A percentile compares a stretch with the other conserved stretches of the same genome.
phyloP scores from a whole-genome alignment of 257 asterid species.

The Paulownia fortunei region DNA sequence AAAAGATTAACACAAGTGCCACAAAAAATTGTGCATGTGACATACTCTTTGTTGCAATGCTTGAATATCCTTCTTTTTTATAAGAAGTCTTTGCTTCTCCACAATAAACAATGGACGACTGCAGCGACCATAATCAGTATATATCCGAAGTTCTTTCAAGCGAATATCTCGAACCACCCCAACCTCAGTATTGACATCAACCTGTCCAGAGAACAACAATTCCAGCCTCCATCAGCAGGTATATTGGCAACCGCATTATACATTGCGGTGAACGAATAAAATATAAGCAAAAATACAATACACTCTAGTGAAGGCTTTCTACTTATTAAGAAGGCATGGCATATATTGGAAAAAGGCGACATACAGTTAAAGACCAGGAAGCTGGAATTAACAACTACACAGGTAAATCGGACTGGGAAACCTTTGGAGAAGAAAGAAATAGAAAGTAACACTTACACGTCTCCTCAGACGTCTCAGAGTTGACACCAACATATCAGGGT shows the following conservation, averaged over 20 bases:
- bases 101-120: slow-evolving; percentile 98
- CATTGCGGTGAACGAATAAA: not conserved
- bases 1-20: not conserved
- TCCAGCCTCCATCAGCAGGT: slow-evolving; percentile 7
- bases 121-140: slow-evolving; percentile 99
- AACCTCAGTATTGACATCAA: slow-evolving; percentile 97
- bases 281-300: not conserved
- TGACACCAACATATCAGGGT: slow-evolving; percentile 96
- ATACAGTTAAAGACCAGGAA: not conserved
- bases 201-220: slow-evolving; percentile 54
- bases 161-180: slow-evolving; percentile 97
- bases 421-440: slow-evolving; percentile 4
- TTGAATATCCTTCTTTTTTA: slow-evolving; percentile 80
- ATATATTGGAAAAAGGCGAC: not conserved
- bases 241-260: not conserved
- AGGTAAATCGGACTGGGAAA: not conserved
- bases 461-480: slow-evolving; percentile 89
- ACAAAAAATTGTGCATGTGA: not conserved
- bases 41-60: slow-evolving; percentile 91
- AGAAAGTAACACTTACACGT: slow-evolving; percentile 61
- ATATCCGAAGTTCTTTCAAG: slow-evolving; percentile 87
- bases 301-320: not conserved
- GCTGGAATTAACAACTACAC: not conserved
- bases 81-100: slow-evolving; percentile 89
- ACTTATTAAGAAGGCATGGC: slow-evolving; percentile 4